Conservation (phyloP, 352 stramenopile species). For the Phytophthora chlamydospora region DNA sequence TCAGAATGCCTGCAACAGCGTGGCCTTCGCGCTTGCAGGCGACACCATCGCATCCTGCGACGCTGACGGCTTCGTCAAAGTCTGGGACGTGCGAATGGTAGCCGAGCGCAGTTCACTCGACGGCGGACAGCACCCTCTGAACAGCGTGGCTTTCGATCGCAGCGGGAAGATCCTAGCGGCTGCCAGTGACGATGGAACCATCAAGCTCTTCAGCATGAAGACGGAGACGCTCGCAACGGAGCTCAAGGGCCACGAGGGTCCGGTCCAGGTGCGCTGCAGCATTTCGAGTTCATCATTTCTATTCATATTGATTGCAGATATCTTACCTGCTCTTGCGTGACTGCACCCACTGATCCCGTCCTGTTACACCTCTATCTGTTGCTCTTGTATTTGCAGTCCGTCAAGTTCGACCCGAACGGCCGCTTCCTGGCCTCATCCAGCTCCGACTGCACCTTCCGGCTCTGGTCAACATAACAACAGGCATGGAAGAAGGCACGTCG, state of each 20-base stretch:
- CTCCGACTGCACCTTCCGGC: slow-evolving; percentile 93
- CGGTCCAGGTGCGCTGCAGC: slow-evolving; percentile 85
- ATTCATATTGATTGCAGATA: slow-evolving; percentile 27
- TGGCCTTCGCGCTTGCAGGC: slow-evolving; percentile 85
- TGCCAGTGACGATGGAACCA: slow-evolving; percentile 89
- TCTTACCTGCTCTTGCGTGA: slow-evolving; percentile 10
- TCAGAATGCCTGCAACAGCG: slow-evolving; percentile 93
- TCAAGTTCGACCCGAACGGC: slow-evolving; percentile 90
- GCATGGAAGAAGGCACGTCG: slow-evolving; percentile 4
- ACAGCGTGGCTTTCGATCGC: slow-evolving; percentile 91
- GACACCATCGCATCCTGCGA: slow-evolving; percentile 93
- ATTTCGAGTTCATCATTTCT: slow-evolving; percentile 29
- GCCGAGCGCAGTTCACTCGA: slow-evolving; percentile 89
- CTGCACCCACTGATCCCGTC: slow-evolving; percentile 10
- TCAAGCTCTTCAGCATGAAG: slow-evolving; percentile 91
- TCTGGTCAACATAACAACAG: slow-evolving; percentile 78
- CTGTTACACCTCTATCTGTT: slow-evolving; percentile 32
- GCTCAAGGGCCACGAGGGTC: slow-evolving; percentile 91
- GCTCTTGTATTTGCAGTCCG: slow-evolving; percentile 57
- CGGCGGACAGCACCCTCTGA: slow-evolving; percentile 89
- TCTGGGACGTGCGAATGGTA: slow-evolving; percentile 97
- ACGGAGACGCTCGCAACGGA: slow-evolving; percentile 69
- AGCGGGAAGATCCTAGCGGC: slow-evolving; percentile 84
- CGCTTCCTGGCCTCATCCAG: slow-evolving; percentile 91
- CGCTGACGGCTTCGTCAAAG: slow-evolving; percentile 93